Evolutionary conservation across 106 monocot species (phyloP).

Genomic region (Allium fistulosum): DNA sequence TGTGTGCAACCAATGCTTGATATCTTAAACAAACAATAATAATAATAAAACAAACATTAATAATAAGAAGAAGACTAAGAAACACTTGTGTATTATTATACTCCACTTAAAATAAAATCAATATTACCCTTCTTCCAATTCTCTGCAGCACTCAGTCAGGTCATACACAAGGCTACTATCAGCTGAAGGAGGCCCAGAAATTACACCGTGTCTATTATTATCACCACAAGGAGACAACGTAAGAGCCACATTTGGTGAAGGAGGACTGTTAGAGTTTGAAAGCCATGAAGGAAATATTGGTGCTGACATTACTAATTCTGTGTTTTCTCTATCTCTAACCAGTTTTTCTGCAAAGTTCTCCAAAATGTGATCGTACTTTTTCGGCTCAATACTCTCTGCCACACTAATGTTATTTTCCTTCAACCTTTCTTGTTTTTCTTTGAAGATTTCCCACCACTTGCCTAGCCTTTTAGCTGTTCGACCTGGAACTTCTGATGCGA

Average conservation of each 20-base stretch:
- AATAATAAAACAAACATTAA: background rate
- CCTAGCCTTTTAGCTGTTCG: slow-evolving; percentile 57
- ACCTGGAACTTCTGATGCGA: slow-evolving; percentile 54
- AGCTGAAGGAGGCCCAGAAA: background rate
- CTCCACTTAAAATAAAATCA: background rate
- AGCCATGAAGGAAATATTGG: slow-evolving; percentile 58
- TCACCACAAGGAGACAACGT: slow-evolving; percentile 27
- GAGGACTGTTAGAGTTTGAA: slow-evolving; percentile 18
- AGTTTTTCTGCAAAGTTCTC: slow-evolving; percentile 58
- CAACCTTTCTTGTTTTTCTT: slow-evolving; percentile 49
- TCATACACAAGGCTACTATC: slow-evolving; percentile 22
- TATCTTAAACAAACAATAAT: background rate
- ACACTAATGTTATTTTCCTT: slow-evolving; percentile 15
- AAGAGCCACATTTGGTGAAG: slow-evolving; percentile 42
- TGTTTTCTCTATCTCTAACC: slow-evolving; percentile 2
- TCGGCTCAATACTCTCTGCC: slow-evolving; percentile 19
- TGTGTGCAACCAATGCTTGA: slow-evolving; percentile 50
- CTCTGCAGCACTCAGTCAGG: slow-evolving; percentile 55
- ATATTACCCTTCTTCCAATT: slow-evolving; percentile 56
- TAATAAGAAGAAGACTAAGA: background rate
- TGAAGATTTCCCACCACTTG: slow-evolving; percentile 75
- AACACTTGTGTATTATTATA: background rate
- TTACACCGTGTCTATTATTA: background rate
- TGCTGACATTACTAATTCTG: slow-evolving; percentile 23
- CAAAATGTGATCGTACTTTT: slow-evolving; percentile 48